A percentile compares a stretch with the other conserved stretches of the same genome.
Conservation (phyloP, 495 filamentous ascomycete genomes). For the Neurospora intermedia region DNA sequence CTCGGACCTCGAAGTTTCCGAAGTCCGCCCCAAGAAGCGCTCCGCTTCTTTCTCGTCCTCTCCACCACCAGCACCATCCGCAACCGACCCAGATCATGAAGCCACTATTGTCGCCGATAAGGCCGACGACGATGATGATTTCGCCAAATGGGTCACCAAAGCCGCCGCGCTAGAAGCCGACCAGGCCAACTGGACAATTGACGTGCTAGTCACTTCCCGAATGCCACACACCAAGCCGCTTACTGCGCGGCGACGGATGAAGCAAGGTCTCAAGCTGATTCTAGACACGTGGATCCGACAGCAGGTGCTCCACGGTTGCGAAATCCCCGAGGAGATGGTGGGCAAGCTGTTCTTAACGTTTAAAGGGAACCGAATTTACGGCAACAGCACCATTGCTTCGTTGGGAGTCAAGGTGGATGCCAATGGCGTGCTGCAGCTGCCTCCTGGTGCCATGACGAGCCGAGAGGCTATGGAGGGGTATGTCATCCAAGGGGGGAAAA, state of each 20-base stretch:
- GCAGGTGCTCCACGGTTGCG: background rate
- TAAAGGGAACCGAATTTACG: slow-evolving; percentile 61
- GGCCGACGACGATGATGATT: slow-evolving; percentile 72
- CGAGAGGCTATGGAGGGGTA: slow-evolving; percentile 14
- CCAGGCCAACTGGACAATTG: slow-evolving; percentile 3
- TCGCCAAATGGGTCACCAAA: slow-evolving; percentile 31
- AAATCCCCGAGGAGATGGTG: background rate
- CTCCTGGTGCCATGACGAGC: slow-evolving; percentile 22
- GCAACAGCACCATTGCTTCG: slow-evolving; percentile 60
- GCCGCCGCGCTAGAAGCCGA: slow-evolving; percentile 5
- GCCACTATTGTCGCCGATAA: slow-evolving; percentile 19
- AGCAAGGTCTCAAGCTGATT: slow-evolving; percentile 11
- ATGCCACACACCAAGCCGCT: slow-evolving; percentile 7
- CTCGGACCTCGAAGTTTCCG: background rate
- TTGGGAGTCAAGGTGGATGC: slow-evolving; percentile 44
- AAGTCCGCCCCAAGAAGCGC: background rate
- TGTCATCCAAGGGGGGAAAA: slow-evolving; percentile 7
- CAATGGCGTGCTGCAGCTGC: slow-evolving; percentile 20
- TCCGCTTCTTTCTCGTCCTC: background rate
- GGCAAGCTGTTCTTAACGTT: slow-evolving; percentile 64
- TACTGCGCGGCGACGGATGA: slow-evolving; percentile 3
- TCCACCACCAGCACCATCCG: background rate
- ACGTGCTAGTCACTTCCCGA: slow-evolving; percentile 8
- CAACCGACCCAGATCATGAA: background rate
- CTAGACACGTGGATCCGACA: slow-evolving; percentile 9